Percentiles rank a stretch among this genome's conserved stretches.
Conservation (phyloP, 2,329 filamentous ascomycete genomes). For the Colletotrichum melonis region DNA sequence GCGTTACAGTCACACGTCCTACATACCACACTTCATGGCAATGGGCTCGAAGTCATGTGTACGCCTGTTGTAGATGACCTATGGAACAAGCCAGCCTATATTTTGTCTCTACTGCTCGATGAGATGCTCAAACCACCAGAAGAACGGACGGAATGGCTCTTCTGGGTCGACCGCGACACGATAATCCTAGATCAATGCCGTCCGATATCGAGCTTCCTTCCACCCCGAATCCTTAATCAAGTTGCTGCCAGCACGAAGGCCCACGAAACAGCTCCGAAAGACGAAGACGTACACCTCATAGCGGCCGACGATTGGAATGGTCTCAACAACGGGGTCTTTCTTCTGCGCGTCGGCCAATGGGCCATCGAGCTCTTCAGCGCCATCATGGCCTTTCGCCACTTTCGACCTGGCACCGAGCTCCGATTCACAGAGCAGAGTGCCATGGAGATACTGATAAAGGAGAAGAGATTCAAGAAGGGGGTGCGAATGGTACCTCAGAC, state of each 20-base stretch:
- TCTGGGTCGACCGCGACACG: conserved; percentile 40
- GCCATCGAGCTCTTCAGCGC: conserved; percentile 36
- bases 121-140: conserved; percentile 35
- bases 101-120: conserved; percentile 45
- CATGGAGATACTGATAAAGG: conserved; percentile 35
- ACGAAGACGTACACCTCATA: conserved; percentile 21
- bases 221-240: background rate
- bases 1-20: conserved; percentile 48
- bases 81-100: conserved; percentile 53
- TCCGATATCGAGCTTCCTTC: conserved; percentile 25
- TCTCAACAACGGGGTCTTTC: conserved; percentile 38
- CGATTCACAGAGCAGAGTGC: conserved; percentile 37
- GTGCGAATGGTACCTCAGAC: conserved; percentile 34
- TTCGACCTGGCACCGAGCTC: conserved; percentile 30
- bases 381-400: conserved; percentile 35
- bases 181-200: conserved; percentile 38
- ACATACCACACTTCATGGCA: conserved; percentile 47
- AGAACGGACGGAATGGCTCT: conserved; percentile 35
- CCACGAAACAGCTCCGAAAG: background rate
- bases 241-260: too few relatives aligned
- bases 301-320: conserved; percentile 36
- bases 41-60: conserved; percentile 45
- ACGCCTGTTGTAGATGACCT: conserved; percentile 43
- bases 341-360: conserved; percentile 35
- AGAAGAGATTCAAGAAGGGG: conserved; percentile 20